These are phyloP conservation scores for Globisporangium cylindrosporum DNA, from an alignment of 352 stramenopile species.

Conservation along the genomic window DNA sequence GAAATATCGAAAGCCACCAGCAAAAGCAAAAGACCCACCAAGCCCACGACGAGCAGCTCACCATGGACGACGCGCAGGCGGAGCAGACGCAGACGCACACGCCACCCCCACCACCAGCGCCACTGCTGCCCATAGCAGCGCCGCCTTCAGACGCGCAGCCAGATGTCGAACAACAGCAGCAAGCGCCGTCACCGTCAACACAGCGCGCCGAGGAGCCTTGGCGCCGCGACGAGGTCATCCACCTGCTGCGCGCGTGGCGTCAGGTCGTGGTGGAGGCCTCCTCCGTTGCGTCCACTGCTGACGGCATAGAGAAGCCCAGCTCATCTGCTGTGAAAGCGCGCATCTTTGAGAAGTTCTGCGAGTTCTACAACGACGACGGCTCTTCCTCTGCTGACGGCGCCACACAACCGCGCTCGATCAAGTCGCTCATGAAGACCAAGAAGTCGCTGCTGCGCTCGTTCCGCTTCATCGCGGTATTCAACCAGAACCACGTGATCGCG, in stretches of 20 bases:
- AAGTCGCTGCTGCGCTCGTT: slow-evolving; percentile 18
- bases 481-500: slow-evolving; percentile 18
- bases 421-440: slow-evolving; percentile 16
- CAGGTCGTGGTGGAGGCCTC: background rate
- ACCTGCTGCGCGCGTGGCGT: slow-evolving; percentile 6
- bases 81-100: background rate
- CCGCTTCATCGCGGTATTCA: slow-evolving; percentile 18
- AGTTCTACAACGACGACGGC: background rate
- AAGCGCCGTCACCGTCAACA: background rate
- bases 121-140: background rate
- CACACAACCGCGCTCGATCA: slow-evolving; percentile 3
- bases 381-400: no score
- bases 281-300: background rate
- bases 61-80: slow-evolving; percentile 1
- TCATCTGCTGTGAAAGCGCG: background rate
- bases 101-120: background rate
- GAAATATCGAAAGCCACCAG: background rate
- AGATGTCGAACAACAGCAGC: background rate
- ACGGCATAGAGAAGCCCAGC: background rate
- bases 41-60: background rate
- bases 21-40: background rate
- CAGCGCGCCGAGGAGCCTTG: slow-evolving; percentile 1
- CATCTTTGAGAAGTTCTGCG: slow-evolving; percentile 5
- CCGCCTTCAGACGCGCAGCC: background rate
- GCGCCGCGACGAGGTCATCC: slow-evolving; percentile 7